A percentile compares a stretch with the other conserved stretches of the same genome.
Evolutionary conservation across 73 alveolate species (phyloP).

Genomic region (Paramecium pentaurelia): DNA sequence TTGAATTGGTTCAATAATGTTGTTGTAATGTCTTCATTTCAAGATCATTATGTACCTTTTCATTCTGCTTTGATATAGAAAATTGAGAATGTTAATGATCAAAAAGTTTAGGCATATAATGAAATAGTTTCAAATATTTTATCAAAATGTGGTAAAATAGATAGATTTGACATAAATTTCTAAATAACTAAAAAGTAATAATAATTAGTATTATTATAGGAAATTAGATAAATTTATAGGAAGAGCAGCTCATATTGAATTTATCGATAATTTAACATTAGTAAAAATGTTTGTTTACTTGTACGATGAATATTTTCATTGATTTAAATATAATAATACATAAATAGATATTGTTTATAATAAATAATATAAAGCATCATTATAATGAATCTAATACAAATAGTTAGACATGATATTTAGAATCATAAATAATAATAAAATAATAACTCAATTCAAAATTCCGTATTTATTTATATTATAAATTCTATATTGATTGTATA

Average conservation of each 20-base stretch:
- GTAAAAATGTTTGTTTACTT: conserved; percentile 73
- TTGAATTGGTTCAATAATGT: conserved; percentile 80
- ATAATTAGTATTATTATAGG: background rate
- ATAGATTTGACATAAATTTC: conserved; percentile 76
- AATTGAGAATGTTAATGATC: conserved; percentile 64
- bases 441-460: too few species aligned
- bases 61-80: conserved; percentile 68
- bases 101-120: conserved; percentile 58
- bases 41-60: conserved; percentile 80
- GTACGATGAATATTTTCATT: conserved; percentile 67
- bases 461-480: background rate
- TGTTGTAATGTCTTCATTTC: conserved; percentile 64
- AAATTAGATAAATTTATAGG: conserved; percentile 81
- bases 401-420: background rate
- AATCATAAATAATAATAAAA: too few species aligned
- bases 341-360: background rate
- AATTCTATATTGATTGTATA: background rate
- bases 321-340: background rate
- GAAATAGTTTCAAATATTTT: conserved; percentile 70
- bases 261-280: conserved; percentile 74
- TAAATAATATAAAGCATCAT: background rate
- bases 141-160: conserved; percentile 67
- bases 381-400: background rate
- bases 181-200: conserved; percentile 64
- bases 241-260: conserved; percentile 85